These are phyloP conservation scores for Diplodia intermedia DNA, from an alignment of 2,329 filamentous ascomycete species.

Conservation along the genomic window DNA sequence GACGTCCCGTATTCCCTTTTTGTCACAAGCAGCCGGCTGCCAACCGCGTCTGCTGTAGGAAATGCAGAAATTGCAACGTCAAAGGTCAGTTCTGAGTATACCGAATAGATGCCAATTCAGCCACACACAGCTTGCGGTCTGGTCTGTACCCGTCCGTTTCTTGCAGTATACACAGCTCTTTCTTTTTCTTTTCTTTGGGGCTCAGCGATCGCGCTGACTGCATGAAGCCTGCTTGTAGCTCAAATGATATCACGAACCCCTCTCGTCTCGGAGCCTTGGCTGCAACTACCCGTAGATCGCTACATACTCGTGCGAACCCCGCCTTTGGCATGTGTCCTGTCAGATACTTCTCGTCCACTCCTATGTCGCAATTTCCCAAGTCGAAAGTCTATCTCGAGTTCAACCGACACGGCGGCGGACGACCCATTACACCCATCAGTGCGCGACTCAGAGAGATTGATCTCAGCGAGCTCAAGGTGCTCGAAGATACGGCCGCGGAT, in stretches of 20 bases:
- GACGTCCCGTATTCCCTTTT: slow-evolving; percentile 20
- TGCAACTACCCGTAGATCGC: background rate
- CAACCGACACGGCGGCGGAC: no score
- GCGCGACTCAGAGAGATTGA: background rate
- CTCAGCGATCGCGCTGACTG: slow-evolving; percentile 1
- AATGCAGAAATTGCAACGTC: background rate
- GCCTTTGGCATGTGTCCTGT: background rate
- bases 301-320: background rate
- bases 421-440: background rate
- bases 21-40: background rate
- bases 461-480: background rate
- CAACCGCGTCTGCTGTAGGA: background rate
- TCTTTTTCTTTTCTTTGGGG: background rate
- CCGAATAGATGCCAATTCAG: background rate
- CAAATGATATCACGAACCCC: background rate
- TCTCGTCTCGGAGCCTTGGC: background rate
- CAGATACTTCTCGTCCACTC: background rate
- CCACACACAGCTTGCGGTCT: background rate
- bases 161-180: background rate
- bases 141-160: background rate
- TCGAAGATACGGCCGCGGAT: background rate
- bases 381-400: background rate
- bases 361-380: background rate
- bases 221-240: background rate
- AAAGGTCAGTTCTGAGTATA: slow-evolving; percentile 14